Evolutionary conservation across 2,329 filamentous ascomycete species (phyloP).

Genomic region (Helotiales sp.): DNA sequence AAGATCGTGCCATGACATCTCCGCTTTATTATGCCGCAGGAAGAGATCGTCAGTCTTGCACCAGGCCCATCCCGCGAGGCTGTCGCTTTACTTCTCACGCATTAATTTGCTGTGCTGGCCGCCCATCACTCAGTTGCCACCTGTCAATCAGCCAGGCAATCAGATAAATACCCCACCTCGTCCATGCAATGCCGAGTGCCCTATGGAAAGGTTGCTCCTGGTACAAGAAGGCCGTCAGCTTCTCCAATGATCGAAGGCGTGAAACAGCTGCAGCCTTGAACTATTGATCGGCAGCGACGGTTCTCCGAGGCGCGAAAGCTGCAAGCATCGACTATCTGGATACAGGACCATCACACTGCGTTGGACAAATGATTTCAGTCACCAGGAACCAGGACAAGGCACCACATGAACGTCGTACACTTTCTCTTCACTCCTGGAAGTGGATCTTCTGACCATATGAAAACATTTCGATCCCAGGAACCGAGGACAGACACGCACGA

Average conservation of each 20-base stretch:
- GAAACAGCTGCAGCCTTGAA: constrained; percentile 7
- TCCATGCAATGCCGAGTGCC: background rate
- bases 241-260: background rate
- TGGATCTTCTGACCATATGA: constrained; percentile 14
- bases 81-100: background rate
- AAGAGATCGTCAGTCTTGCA: constrained; percentile 1
- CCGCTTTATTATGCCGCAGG: background rate
- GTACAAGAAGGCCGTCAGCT: constrained; percentile 1
- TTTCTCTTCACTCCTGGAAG: constrained; percentile 8
- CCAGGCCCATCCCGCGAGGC: constrained; percentile 2
- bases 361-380: constrained; percentile 3
- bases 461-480: constrained; percentile 2
- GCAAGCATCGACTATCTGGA: background rate
- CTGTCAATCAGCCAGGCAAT: constrained; percentile 5
- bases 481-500: background rate
- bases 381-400: constrained; percentile 1
- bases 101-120: background rate
- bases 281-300: constrained; percentile 4
- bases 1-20: background rate
- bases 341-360: constrained; percentile 3
- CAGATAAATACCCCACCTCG: background rate
- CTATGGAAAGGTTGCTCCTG: constrained; percentile 8
- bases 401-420: background rate
- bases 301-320: constrained; percentile 3
- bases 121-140: constrained; percentile 8